These are phyloP conservation scores for Colletotrichum sp. DNA, from an alignment of 2,329 filamentous ascomycete species.

Conservation along the genomic window DNA sequence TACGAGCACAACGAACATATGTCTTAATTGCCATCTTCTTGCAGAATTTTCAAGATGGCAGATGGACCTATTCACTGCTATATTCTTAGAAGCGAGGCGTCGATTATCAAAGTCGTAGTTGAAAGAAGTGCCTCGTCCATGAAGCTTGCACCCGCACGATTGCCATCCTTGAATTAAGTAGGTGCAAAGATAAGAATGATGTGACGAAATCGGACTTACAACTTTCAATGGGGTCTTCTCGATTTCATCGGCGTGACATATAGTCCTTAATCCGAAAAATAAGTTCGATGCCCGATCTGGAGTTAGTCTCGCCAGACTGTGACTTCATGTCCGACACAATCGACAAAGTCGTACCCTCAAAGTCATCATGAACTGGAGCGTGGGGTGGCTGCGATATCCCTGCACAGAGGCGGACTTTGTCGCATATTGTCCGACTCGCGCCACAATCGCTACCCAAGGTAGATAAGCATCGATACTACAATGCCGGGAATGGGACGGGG, in stretches of 20 bases:
- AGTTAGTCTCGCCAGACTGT: neutral
- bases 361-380: neutral
- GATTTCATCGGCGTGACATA: neutral
- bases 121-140: neutral
- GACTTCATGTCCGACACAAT: neutral
- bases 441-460: neutral
- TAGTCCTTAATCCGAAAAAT: neutral
- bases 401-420: neutral
- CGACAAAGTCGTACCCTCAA: neutral
- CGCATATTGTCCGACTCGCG: neutral
- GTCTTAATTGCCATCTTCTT: neutral
- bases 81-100: neutral
- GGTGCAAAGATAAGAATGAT: neutral
- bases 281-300: neutral
- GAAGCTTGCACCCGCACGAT: neutral
- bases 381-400: neutral
- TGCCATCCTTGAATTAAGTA: neutral
- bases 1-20: neutral
- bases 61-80: no score
- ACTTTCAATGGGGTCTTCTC: neutral
- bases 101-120: neutral
- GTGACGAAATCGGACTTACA: neutral
- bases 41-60: neutral
- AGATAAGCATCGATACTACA: neutral
- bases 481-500: neutral